phyloP scores from a whole-genome alignment of 176 grass and related monocot genomes.

The Lolium rigidum region DNA sequence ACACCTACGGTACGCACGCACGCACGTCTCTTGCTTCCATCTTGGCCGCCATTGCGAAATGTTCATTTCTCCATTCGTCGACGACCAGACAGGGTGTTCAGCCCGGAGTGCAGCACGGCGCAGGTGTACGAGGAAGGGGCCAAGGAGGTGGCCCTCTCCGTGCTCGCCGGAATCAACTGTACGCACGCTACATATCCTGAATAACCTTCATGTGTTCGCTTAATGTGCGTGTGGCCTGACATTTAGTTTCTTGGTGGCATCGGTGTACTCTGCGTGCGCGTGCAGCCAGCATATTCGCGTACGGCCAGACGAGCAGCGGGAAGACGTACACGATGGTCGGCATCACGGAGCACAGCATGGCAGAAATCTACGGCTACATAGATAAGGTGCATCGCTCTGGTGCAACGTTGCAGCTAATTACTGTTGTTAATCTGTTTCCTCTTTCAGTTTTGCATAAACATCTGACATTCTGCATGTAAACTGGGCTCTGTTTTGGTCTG shows the following conservation, averaged over 20 bases:
- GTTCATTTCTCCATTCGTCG: not conserved
- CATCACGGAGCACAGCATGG: constrained; percentile 71
- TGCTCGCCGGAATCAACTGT: constrained; percentile 90
- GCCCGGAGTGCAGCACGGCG: constrained; percentile 55
- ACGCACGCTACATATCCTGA: not conserved
- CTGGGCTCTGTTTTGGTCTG: not conserved
- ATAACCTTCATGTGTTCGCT: not conserved
- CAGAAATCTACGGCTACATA: constrained; percentile 86
- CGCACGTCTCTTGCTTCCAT: not conserved
- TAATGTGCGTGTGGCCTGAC: not conserved
- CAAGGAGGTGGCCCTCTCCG: constrained; percentile 80
- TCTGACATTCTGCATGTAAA: not conserved
- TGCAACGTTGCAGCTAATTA: not conserved
- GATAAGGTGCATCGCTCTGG: constrained; percentile 41
- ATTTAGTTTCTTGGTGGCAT: not conserved
- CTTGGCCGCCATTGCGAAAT: not conserved
- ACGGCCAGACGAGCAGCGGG: constrained; percentile 96
- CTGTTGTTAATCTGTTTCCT: not conserved
- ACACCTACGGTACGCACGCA: constrained; percentile 58
- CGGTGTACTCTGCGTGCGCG: not conserved
- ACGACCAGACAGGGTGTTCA: constrained; percentile 80
- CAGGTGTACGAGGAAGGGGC: constrained; percentile 91
- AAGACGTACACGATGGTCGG: constrained; percentile 98
- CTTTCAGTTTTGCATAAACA: not conserved
- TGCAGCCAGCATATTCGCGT: constrained; percentile 91